Percentiles rank a stretch among this genome's conserved stretches.
Evolutionary conservation across 805 yeast genomes (phyloP).

Genomic region (Dipodascopsis tothii): DNA sequence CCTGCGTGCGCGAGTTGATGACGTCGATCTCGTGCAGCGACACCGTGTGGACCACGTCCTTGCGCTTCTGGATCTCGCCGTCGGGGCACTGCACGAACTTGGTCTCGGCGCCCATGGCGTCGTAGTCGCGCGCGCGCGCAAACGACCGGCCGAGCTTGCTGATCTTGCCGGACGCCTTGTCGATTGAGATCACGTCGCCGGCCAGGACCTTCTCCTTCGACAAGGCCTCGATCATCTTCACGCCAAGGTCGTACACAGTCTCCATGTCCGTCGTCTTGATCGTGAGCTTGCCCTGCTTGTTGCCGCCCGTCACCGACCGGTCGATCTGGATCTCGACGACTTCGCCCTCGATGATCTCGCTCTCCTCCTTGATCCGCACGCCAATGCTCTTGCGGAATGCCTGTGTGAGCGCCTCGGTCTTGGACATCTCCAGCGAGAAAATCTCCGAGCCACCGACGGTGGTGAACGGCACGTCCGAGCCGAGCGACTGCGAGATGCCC

Average conservation of each 20-base stretch:
- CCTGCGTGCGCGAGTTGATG: conserved; percentile 94
- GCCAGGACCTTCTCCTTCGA: conserved; percentile 93
- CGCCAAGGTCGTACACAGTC: conserved; percentile 90
- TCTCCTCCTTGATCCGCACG: conserved; percentile 88
- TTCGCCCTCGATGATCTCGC: conserved; percentile 97
- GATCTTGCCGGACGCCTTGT: conserved; percentile 89
- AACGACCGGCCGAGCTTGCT: conserved; percentile 92
- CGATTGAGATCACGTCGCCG: conserved; percentile 93
- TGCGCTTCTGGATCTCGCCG: conserved; percentile 94
- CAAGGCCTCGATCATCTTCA: conserved; percentile 88
- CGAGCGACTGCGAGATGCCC: conserved; percentile 52
- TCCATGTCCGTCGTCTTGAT: conserved; percentile 98
- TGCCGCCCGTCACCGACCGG: conserved; percentile 92
- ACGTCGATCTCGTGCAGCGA: conserved; percentile 96
- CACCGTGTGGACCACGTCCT: conserved; percentile 95
- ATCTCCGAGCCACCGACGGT: conserved; percentile 92
- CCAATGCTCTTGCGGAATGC: conserved; percentile 95
- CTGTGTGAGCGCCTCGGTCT: conserved; percentile 94
- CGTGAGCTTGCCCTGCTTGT: conserved; percentile 94
- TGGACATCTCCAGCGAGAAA: conserved; percentile 81
- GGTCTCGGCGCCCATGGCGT: conserved; percentile 97
- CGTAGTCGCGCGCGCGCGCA: conserved; percentile 93
- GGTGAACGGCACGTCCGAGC: conserved; percentile 84
- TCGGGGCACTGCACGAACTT: conserved; percentile 97
- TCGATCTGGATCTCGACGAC: conserved; percentile 95